A percentile compares a stretch with the other conserved stretches of the same genome.
Evolutionary conservation across 176 grass and related monocot species (phyloP).

Genomic region (Carex parvula): DNA sequence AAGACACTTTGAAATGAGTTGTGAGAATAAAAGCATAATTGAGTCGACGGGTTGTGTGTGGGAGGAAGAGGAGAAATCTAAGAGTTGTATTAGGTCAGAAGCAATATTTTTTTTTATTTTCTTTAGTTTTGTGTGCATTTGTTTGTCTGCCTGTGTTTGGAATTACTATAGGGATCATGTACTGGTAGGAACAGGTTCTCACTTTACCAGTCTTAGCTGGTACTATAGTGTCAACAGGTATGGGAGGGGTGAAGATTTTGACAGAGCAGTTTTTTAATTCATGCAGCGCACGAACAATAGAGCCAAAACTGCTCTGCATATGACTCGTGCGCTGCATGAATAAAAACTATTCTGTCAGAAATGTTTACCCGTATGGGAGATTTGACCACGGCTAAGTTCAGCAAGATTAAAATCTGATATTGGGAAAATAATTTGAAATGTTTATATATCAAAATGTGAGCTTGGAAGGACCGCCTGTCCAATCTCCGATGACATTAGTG

Average conservation of each 20-base stretch:
- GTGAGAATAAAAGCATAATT: conserved; percentile 32
- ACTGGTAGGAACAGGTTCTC: neutral
- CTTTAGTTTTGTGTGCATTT: neutral
- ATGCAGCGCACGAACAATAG: too few relatives aligned
- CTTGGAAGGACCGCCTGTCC: neutral
- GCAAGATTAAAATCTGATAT: neutral
- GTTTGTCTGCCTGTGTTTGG: neutral
- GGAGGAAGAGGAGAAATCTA: conserved; percentile 87
- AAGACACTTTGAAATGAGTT: conserved; percentile 66
- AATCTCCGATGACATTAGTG: neutral
- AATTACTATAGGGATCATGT: neutral
- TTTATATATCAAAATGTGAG: neutral
- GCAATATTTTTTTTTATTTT: neutral
- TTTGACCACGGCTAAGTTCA: too few relatives aligned
- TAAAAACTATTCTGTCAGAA: too few relatives aligned
- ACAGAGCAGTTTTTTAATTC: too few relatives aligned
- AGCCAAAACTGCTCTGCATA: too few relatives aligned
- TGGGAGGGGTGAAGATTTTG: neutral
- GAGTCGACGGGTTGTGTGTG: conserved; percentile 43
- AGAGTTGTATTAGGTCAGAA: conserved; percentile 83
- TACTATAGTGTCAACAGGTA: neutral
- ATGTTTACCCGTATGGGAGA: neutral
- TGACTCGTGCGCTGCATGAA: too few relatives aligned
- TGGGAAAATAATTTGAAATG: neutral
- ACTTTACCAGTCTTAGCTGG: neutral